Conservation (phyloP, 345 rosid species). For the Populus deltoides region DNA sequence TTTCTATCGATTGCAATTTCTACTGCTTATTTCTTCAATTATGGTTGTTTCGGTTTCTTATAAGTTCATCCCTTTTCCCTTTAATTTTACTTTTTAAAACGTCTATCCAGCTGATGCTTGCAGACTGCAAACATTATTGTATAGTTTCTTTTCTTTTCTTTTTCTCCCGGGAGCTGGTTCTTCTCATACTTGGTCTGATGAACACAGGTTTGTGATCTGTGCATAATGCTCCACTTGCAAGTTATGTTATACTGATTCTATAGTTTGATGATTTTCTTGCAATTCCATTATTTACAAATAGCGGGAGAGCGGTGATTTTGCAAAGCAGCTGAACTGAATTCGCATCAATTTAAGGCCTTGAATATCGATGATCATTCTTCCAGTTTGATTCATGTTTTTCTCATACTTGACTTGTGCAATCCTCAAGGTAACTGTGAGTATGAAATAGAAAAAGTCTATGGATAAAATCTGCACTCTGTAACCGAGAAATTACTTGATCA, state of each 20-base stretch:
- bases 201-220: not conserved
- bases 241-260: not conserved
- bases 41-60: too few relatives aligned
- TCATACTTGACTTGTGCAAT: constrained; percentile 57
- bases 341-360: not conserved
- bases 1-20: too few relatives aligned
- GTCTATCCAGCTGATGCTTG: too few relatives aligned
- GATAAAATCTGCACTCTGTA: not conserved
- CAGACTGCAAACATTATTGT: too few relatives aligned
- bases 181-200: too few relatives aligned
- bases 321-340: not conserved
- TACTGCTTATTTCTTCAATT: too few relatives aligned
- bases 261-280: not conserved
- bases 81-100: too few relatives aligned
- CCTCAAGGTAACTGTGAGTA: constrained; percentile 42
- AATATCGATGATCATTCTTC: not conserved
- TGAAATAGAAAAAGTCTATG: not conserved
- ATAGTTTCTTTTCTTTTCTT: too few relatives aligned
- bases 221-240: not conserved
- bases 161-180: too few relatives aligned
- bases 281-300: not conserved
- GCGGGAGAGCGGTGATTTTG: not conserved
- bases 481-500: not conserved
- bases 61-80: too few relatives aligned
- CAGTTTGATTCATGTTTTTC: too few relatives aligned